Evolutionary conservation across 2,329 filamentous ascomycete species (phyloP).

Genomic region (Passalora sequoiae): DNA sequence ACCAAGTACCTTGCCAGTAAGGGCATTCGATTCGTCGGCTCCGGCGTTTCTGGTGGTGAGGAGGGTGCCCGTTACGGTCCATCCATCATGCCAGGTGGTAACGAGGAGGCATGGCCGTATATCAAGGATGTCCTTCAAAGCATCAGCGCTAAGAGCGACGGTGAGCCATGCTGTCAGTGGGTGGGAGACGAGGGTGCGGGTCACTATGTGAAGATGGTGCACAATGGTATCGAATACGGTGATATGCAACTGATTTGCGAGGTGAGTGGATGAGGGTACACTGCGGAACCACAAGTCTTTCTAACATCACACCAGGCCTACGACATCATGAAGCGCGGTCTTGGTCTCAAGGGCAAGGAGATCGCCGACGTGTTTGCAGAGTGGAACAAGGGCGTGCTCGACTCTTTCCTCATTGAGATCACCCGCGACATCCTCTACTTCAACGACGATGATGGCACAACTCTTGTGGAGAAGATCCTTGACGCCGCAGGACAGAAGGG

Average conservation of each 20-base stretch:
- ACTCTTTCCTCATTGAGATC: constrained; percentile 99
- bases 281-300: no score
- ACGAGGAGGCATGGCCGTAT: constrained; percentile 94
- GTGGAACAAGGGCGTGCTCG: constrained; percentile 98
- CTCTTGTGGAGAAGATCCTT: constrained; percentile 97
- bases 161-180: constrained; percentile 98
- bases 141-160: constrained; percentile 95
- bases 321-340: constrained; percentile 98
- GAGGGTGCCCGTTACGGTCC: constrained; percentile 97
- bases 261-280: no score
- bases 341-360: constrained; percentile 84
- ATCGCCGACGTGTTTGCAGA: constrained; percentile 89
- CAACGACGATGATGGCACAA: constrained; percentile 87
- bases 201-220: constrained; percentile 99
- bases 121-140: constrained; percentile 99
- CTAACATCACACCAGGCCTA: constrained; percentile 68
- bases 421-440: constrained; percentile 98
- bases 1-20: constrained; percentile 80
- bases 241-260: constrained; percentile 99
- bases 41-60: constrained; percentile 97
- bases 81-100: constrained; percentile 97
- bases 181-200: constrained; percentile 98
- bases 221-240: constrained; percentile 99
- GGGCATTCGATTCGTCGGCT: constrained; percentile 92
- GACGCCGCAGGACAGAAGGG: constrained; percentile 99